A percentile compares a stretch with the other conserved stretches of the same genome.
These are phyloP conservation scores for Coemansia sp. DNA, from an alignment of 192 early-diverging fungal genomes.

Conservation along the genomic window DNA sequence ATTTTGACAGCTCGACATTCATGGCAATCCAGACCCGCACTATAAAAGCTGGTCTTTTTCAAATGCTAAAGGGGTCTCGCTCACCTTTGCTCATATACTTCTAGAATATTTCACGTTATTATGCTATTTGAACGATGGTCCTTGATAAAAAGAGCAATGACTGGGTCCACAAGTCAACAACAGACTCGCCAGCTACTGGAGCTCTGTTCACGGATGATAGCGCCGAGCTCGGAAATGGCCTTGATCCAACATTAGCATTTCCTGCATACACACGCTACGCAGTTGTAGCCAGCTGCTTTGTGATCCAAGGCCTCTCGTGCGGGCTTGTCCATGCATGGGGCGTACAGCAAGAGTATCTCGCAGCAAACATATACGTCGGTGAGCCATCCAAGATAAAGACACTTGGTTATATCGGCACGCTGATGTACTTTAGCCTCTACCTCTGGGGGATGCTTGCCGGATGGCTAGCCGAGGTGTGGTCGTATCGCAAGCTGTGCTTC, in stretches of 20 bases:
- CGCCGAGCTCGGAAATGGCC: not conserved
- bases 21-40: not conserved
- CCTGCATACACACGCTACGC: constrained; percentile 34
- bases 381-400: constrained; percentile 22
- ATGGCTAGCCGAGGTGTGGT: constrained; percentile 52
- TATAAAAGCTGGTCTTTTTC: not conserved
- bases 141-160: not conserved
- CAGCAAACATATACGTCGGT: constrained; percentile 27
- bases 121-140: not conserved
- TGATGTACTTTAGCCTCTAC: constrained; percentile 47
- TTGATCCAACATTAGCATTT: constrained; percentile 10
- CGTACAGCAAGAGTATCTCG: constrained; percentile 47
- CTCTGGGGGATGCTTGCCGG: constrained; percentile 51
- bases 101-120: not conserved
- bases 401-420: constrained; percentile 44
- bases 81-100: not conserved
- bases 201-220: not conserved
- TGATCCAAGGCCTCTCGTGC: constrained; percentile 38
- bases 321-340: constrained; percentile 51
- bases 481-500: constrained; percentile 39
- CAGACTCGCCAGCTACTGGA: not conserved
- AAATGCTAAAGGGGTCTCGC: not conserved
- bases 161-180: not conserved
- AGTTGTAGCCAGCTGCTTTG: constrained; percentile 43
- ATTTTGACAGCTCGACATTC: not conserved